These are phyloP conservation scores for Microcyclospora tardicrescens DNA, from an alignment of 2,329 filamentous ascomycete genomes.

Conservation along the genomic window DNA sequence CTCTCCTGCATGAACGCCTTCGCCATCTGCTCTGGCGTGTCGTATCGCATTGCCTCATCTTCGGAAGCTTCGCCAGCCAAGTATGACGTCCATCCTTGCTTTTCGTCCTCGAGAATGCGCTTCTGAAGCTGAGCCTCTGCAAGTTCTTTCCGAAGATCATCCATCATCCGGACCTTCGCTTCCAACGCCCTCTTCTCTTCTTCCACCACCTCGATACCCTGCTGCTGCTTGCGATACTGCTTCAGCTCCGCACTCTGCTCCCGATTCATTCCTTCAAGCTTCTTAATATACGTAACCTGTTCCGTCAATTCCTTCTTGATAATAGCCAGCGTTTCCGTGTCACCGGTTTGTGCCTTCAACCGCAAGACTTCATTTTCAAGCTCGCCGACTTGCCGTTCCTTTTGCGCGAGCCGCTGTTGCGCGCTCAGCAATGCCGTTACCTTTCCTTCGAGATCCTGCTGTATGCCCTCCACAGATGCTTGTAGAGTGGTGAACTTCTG, in stretches of 20 bases:
- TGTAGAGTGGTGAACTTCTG: slow-evolving; percentile 44
- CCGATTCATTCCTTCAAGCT: slow-evolving; percentile 65
- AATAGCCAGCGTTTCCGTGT: slow-evolving; percentile 71
- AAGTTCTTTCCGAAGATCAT: slow-evolving; percentile 61
- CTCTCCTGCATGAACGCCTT: slow-evolving; percentile 72
- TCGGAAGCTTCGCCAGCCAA: slow-evolving; percentile 54
- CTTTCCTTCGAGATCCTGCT: slow-evolving; percentile 44
- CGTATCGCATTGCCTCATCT: slow-evolving; percentile 57
- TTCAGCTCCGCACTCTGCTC: slow-evolving; percentile 71
- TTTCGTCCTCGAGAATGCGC: slow-evolving; percentile 79
- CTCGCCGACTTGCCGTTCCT: slow-evolving; percentile 56
- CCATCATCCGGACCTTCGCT: slow-evolving; percentile 61
- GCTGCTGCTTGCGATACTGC: slow-evolving; percentile 66
- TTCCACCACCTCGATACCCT: slow-evolving; percentile 84
- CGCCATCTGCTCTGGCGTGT: slow-evolving; percentile 77
- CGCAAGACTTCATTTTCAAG: slow-evolving; percentile 74
- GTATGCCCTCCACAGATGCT: slow-evolving; percentile 43
- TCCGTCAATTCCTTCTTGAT: slow-evolving; percentile 82
- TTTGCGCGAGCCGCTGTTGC: slow-evolving; percentile 55
- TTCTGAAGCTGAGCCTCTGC: slow-evolving; percentile 69
- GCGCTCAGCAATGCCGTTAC: slow-evolving; percentile 45
- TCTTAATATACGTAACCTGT: slow-evolving; percentile 82
- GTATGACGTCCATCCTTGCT: slow-evolving; percentile 73
- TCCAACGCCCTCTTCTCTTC: slow-evolving; percentile 84
- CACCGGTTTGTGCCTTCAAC: slow-evolving; percentile 74